phyloP scores from a whole-genome alignment of 2,329 filamentous ascomycete species.

The Dendryphion nanum region DNA sequence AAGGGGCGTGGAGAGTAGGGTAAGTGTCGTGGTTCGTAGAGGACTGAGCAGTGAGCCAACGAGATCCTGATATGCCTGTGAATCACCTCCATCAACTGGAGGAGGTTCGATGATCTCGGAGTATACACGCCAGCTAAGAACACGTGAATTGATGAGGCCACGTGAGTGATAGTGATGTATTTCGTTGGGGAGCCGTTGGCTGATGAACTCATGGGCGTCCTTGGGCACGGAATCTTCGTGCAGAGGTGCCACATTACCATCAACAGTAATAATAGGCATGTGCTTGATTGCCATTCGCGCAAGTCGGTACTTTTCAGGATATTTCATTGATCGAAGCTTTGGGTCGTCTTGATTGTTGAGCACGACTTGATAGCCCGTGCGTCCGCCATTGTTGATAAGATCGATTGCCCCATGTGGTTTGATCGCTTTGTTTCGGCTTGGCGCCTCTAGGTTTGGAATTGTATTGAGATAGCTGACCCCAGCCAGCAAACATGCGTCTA shows the following conservation, averaged over 20 bases:
- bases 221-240: slow-evolving; percentile 71
- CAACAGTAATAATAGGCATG: slow-evolving; percentile 74
- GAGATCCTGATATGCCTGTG: slow-evolving; percentile 76
- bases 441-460: slow-evolving; percentile 72
- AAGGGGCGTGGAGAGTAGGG: slow-evolving; percentile 74
- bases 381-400: slow-evolving; percentile 65
- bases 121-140: slow-evolving; percentile 80
- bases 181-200: slow-evolving; percentile 85
- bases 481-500: slow-evolving; percentile 79
- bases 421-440: slow-evolving; percentile 52
- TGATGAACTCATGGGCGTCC: slow-evolving; percentile 86
- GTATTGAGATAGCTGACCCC: slow-evolving; percentile 77
- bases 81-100: slow-evolving; percentile 80
- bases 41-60: slow-evolving; percentile 72
- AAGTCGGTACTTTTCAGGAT: slow-evolving; percentile 83
- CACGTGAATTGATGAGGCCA: slow-evolving; percentile 74
- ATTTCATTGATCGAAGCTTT: slow-evolving; percentile 67
- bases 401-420: slow-evolving; percentile 76
- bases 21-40: slow-evolving; percentile 72
- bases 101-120: slow-evolving; percentile 75
- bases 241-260: slow-evolving; percentile 74
- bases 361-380: slow-evolving; percentile 71
- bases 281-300: slow-evolving; percentile 84
- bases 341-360: slow-evolving; percentile 77
- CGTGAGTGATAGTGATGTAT: slow-evolving; percentile 86